Conservation (phyloP, 331 rosid species). For the Pyracantha coccinea region DNA sequence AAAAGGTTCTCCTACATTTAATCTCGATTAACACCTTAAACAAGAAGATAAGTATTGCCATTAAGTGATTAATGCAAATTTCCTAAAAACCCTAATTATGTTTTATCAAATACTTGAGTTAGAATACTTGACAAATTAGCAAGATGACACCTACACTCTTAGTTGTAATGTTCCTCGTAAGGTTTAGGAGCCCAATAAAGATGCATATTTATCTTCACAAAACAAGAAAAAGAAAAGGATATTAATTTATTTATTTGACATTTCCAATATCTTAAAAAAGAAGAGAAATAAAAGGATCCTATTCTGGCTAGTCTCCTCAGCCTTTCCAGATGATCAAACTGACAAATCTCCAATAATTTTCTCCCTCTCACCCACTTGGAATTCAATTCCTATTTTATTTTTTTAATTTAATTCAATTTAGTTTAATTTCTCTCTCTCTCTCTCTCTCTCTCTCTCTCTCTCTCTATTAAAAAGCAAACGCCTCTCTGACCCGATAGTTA, state of each 20-base stretch:
- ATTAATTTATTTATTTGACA: too few species aligned
- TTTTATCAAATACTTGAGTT: background rate
- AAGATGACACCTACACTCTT: background rate
- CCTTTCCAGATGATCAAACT: slow-evolving; percentile 23
- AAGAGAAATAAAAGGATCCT: slow-evolving; percentile 2
- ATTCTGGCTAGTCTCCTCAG: slow-evolving; percentile 5
- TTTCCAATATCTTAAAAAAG: background rate
- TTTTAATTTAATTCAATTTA: too few species aligned
- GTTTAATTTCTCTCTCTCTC: background rate
- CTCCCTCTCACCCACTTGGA: slow-evolving; percentile 34
- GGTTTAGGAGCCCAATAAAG: background rate
- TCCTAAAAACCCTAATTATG: background rate
- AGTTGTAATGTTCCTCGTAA: background rate
- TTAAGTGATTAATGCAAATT: background rate
- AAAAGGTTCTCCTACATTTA: background rate
- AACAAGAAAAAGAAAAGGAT: background rate
- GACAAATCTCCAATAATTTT: slow-evolving; percentile 17
- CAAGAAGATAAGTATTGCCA: background rate
- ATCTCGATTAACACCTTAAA: background rate
- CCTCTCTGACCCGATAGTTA: slow-evolving; percentile 74
- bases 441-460: background rate
- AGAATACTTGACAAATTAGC: background rate
- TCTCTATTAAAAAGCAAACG: slow-evolving; percentile 35
- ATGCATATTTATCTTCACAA: background rate
- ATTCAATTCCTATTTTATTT: slow-evolving; percentile 14